A percentile compares a stretch with the other conserved stretches of the same genome.
These are phyloP conservation scores for Debaryomycetaceae sp. DNA, from an alignment of 1,139 yeast genomes.

Conservation along the genomic window DNA sequence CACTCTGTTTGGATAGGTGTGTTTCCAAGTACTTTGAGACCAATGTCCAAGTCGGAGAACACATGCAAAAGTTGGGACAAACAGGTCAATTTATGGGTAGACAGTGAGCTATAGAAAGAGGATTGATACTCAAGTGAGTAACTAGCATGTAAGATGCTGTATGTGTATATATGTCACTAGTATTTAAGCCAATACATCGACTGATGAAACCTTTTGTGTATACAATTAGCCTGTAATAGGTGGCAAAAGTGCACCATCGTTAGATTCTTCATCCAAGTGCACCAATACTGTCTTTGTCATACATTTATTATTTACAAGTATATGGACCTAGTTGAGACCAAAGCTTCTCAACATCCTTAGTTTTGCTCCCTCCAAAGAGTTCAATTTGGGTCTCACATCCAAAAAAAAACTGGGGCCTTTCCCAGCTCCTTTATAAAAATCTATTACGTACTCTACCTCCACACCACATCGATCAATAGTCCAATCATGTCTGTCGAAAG, in stretches of 20 bases:
- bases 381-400: conserved; percentile 90
- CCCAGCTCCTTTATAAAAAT: conserved; percentile 72
- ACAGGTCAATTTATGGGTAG: conserved; percentile 51
- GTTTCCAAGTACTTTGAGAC: conserved; percentile 96
- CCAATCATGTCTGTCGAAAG: conserved; percentile 98
- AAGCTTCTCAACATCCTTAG: conserved; percentile 60
- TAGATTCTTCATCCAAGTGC: not conserved
- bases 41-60: conserved; percentile 93
- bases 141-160: not conserved
- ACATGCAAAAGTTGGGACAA: conserved; percentile 74
- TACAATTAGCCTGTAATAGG: not conserved
- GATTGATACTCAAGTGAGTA: conserved; percentile 1
- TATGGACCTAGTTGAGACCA: conserved; percentile 31
- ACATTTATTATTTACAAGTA: not conserved
- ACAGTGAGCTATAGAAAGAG: conserved; percentile 17
- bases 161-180: not conserved
- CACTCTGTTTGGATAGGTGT: conserved; percentile 93
- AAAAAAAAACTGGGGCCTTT: conserved; percentile 65
- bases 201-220: not conserved
- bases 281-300: not conserved
- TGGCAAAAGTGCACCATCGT: not conserved
- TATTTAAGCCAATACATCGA: not conserved
- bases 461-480: conserved; percentile 81
- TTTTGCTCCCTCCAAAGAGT: conserved; percentile 74
- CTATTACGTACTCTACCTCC: conserved; percentile 85